These are phyloP conservation scores for Xerocomus spinulosus DNA, from an alignment of 768 basidiomycete genomes.

Conservation along the genomic window DNA sequence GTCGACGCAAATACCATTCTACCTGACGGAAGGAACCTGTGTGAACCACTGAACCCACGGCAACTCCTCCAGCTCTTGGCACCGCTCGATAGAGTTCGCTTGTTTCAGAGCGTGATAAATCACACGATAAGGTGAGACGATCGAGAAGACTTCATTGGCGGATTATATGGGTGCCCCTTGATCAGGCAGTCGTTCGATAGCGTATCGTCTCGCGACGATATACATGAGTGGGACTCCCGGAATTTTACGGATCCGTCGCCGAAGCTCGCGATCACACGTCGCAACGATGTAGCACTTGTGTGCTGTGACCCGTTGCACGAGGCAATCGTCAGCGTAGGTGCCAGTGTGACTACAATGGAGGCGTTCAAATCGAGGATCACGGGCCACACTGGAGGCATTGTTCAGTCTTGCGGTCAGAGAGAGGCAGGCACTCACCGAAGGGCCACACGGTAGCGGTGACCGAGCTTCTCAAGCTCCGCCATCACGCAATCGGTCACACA, in stretches of 20 bases:
- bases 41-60: not conserved
- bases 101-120: not conserved
- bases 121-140: not conserved
- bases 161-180: conserved; percentile 71
- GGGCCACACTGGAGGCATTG: conserved; percentile 70
- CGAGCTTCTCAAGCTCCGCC: conserved; percentile 97
- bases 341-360: conserved; percentile 88
- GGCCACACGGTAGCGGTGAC: conserved; percentile 91
- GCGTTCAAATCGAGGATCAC: conserved; percentile 95
- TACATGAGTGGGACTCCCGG: conserved; percentile 97
- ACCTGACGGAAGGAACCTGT: no score
- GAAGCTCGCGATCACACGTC: conserved; percentile 93
- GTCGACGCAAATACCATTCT: no score
- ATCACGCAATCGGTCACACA: conserved; percentile 99
- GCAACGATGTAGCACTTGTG: conserved; percentile 98
- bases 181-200: conserved; percentile 93
- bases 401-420: conserved; percentile 4
- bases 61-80: not conserved
- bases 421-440: conserved; percentile 58
- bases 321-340: conserved; percentile 99
- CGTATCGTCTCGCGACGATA: conserved; percentile 87
- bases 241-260: conserved; percentile 86
- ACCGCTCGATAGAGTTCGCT: not conserved
- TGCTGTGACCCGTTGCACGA: conserved; percentile 91
- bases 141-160: not conserved